A percentile compares a stretch with the other conserved stretches of the same genome.
These are phyloP conservation scores for Debaryomyces singareniensis DNA, from an alignment of 1,139 yeast genomes.

Conservation along the genomic window DNA sequence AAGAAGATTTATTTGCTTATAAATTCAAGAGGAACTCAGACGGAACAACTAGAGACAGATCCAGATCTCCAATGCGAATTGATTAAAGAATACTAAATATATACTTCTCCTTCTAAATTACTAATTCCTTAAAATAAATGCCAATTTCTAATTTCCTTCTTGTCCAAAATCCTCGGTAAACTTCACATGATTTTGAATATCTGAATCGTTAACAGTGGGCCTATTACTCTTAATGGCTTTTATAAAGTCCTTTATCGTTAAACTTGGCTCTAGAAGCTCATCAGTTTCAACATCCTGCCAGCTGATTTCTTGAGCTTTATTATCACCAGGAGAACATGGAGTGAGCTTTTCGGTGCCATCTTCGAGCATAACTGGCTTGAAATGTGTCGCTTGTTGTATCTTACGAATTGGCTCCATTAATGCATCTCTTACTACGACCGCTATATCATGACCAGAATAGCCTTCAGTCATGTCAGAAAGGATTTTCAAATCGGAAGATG, in stretches of 20 bases:
- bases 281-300: slow-evolving; percentile 93
- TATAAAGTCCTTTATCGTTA: slow-evolving; percentile 86
- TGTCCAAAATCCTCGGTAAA: slow-evolving; percentile 96
- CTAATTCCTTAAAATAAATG: slow-evolving; percentile 1
- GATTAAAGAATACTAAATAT: slow-evolving; percentile 1
- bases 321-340: slow-evolving; percentile 97
- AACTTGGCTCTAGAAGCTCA: slow-evolving; percentile 81
- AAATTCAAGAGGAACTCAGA: slow-evolving; percentile 8
- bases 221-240: slow-evolving; percentile 88
- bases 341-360: slow-evolving; percentile 48
- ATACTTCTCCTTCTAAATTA: slow-evolving; percentile 1
- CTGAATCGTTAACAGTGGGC: slow-evolving; percentile 88
- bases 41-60: slow-evolving; percentile 6
- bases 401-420: slow-evolving; percentile 96
- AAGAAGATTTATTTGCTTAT: slow-evolving; percentile 37
- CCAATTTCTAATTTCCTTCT: slow-evolving; percentile 68
- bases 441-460: slow-evolving; percentile 94
- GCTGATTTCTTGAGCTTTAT: slow-evolving; percentile 77
- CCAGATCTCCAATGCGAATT: slow-evolving; percentile 9
- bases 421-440: slow-evolving; percentile 95
- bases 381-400: slow-evolving; percentile 95
- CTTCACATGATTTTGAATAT: slow-evolving; percentile 74
- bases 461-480: slow-evolving; percentile 96
- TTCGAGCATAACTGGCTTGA: slow-evolving; percentile 47
- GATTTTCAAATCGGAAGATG: slow-evolving; percentile 64